Evolutionary conservation across 805 yeast species (phyloP), one percentile per base, ranked within the genome.

Genomic region (Brettanomyces nanus): DNA sequence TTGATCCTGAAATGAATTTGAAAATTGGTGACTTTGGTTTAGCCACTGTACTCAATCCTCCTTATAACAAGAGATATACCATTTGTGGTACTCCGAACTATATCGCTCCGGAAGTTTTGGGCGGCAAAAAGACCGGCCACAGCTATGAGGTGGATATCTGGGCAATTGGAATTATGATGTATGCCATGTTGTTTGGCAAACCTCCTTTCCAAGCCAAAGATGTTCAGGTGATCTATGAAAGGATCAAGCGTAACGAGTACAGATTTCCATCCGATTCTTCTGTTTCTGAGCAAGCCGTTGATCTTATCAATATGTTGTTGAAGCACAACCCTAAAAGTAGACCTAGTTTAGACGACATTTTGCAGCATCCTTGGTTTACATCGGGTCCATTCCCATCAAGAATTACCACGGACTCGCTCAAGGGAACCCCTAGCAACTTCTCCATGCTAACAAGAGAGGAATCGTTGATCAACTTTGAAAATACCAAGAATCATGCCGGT

Each of bases 51-150:
- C 70, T 92, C 44, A 83, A 82, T 31, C 40, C 56, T 5, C 67
- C 72, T 22, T 72, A 71, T 41, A 85, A 85, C 36, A 77, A 90
- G 47, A 86, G 90, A 54, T 84, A 80, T 57, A 90, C 98, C 31
- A 85, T 92, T 39, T 92, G 99, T 62, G 99, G 99, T 38, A 92
- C 99, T 19, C 99, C 99, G 43, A 92, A 92, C 63, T 92, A 92
- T 59, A 92, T 92, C 56, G 97, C 98, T 1, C 99, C 99, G 6
- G 99, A 92, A 65, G 95, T 92, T 18, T 70, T 92, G 46, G 84
- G 87, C 29, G 95, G 95, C 21, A 86, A 86, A 52, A 75, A 69
- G 38, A 71, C 77, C 10, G 98, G 97, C 6, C 98, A 92, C 59
- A 79, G 94, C 36, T 89, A 77, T 55, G 96, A 87, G 59, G 97